A percentile compares a stretch with the other conserved stretches of the same genome.
These are phyloP conservation scores for Fusarium proliferatum DNA, from an alignment of 2,329 filamentous ascomycete species.

Conservation along the genomic window DNA sequence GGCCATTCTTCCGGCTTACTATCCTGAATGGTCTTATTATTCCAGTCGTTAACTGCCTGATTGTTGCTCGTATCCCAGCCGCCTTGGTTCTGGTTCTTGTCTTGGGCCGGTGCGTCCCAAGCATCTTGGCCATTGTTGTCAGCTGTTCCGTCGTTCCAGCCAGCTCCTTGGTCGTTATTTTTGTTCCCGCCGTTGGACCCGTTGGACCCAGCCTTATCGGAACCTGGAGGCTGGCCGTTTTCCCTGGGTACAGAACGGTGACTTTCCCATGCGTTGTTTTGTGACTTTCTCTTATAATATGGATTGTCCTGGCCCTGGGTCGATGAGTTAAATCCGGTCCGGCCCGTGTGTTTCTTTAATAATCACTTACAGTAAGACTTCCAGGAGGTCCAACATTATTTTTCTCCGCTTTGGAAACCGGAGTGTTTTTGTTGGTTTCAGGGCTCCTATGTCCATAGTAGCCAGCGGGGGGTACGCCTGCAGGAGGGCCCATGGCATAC, in stretches of 20 bases:
- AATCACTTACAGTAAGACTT: constrained; percentile 32
- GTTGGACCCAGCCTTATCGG: constrained; percentile 23
- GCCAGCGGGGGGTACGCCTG: constrained; percentile 15
- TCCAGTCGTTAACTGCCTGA: constrained; percentile 14
- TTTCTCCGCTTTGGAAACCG: constrained; percentile 35
- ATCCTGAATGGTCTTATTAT: constrained; percentile 1
- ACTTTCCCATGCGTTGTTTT: constrained; percentile 32
- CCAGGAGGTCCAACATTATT: constrained; percentile 48
- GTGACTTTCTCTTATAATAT: constrained; percentile 39
- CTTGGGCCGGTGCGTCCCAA: neutral
- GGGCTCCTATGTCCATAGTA: constrained; percentile 14
- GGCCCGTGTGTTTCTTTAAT: neutral
- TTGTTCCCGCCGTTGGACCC: constrained; percentile 31
- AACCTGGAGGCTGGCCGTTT: constrained; percentile 8
- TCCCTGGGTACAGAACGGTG: constrained; percentile 28
- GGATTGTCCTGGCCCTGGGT: constrained; percentile 40
- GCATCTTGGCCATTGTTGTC: neutral
- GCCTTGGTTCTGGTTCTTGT: constrained; percentile 3
- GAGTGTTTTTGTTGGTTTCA: constrained; percentile 12
- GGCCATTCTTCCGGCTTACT: constrained; percentile 4
- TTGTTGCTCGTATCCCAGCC: constrained; percentile 6
- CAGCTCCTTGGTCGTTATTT: constrained; percentile 10
- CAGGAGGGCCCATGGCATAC: constrained; percentile 37
- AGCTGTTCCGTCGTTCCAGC: neutral
- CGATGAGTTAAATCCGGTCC: constrained; percentile 17